Base-by-base conservation (phyloP, 176 grass and related monocot species). In the Urochloa ruziziensis region DNA sequence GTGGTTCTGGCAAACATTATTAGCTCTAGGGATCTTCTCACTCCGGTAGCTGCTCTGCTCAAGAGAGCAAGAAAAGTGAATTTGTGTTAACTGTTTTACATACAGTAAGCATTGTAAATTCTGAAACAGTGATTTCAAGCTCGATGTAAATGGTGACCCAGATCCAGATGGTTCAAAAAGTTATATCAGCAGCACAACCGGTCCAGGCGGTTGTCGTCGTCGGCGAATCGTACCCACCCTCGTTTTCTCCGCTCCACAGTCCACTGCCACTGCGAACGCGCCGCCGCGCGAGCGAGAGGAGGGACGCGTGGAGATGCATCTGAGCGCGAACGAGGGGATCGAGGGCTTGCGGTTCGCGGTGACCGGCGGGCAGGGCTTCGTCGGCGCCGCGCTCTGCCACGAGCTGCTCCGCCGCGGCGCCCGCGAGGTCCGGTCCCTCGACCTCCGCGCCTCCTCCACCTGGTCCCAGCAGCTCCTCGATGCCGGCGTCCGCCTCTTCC, bases 1-100 rank as follows among this genome's bases (percentile, higher is more conserved):
- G 0, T 99, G 96, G 96, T 96, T 99, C 65, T 94, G 89, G 91
- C 96, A 99, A 67, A 99, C 96, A n/a, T n/a, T n/a, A 0, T 3
- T 71, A 1, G 70, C 16, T 18, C 77, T 96, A 42, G 96, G 96
- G 61, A 10, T 79, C 74, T 90, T 93, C 9, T 99, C 91, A 24
- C 85, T 96, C 40, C 83, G 77, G 35, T 84, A 70, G n/a, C n/a
- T n/a, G n/a, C n/a, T 83, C 79, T 99, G 59, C 79, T 94, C 58
- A 94, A 99, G 87, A 94, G 96, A 80, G 83, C 78, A 10, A 88
- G 83, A 67, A 73, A 44, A 77, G 54, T 5, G n/a, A n/a, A n/a
- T n/a, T n/a, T n/a, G n/a, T n/a, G n/a, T n/a, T n/a, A n/a, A n/a
- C n/a, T n/a, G n/a, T n/a, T n/a, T n/a, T n/a, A n/a, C n/a, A n/a